Evolutionary conservation across 1,139 yeast species (phyloP).

Genomic region (Magnusiomyces suaveolens): DNA sequence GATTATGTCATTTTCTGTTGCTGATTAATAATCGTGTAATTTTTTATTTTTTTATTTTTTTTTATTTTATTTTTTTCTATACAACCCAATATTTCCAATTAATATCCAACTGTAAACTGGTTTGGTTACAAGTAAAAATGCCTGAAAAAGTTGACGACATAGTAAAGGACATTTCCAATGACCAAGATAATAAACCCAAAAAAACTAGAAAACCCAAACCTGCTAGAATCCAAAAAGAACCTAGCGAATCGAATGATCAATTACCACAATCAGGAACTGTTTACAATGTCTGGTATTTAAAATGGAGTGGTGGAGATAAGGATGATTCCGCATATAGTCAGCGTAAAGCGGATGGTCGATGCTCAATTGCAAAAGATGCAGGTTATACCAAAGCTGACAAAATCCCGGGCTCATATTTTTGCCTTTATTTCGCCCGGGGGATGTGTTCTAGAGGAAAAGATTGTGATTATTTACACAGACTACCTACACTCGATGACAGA

Average conservation of each 20-base stretch:
- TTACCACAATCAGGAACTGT: constrained; percentile 76
- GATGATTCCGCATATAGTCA: constrained; percentile 31
- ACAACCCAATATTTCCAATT: no score
- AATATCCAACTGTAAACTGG: no score
- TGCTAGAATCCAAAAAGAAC: constrained; percentile 68
- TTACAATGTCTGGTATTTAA: constrained; percentile 80
- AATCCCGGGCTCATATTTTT: constrained; percentile 43
- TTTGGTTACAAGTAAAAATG: no score
- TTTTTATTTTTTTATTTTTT: no score
- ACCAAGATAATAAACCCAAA: no score
- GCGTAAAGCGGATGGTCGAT: constrained; percentile 43
- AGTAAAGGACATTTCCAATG: no score
- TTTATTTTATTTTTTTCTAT: no score
- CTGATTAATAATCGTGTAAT: no score
- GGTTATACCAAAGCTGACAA: constrained; percentile 69
- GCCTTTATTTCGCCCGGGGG: constrained; percentile 84
- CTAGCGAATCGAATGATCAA: constrained; percentile 50
- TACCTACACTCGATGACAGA: constrained; percentile 48
- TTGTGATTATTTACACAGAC: constrained; percentile 68
- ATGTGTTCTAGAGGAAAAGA: constrained; percentile 68
- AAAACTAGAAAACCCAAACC: constrained; percentile 23
- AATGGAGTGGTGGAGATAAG: constrained; percentile 45
- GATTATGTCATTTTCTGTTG: no score
- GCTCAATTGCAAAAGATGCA: constrained; percentile 52
- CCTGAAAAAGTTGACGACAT: no score